Evolutionary conservation across 2,329 filamentous ascomycete genomes (phyloP), one percentile per base, ranked within the genome.

Genomic region (Fusarium nematophilum): DNA sequence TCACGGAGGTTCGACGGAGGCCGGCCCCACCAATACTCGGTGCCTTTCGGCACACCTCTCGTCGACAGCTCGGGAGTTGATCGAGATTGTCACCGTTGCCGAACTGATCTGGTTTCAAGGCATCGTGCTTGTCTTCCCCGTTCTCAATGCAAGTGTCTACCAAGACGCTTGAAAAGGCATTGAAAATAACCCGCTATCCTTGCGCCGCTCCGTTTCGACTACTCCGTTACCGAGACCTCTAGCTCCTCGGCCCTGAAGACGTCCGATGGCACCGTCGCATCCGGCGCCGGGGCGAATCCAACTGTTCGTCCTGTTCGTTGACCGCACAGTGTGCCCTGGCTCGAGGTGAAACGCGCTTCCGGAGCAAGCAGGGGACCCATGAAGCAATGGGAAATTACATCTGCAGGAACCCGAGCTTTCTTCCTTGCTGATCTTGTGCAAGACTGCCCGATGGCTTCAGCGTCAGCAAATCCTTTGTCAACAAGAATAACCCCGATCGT

Each of bases 331-430:
- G 38, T 29, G 9, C 40, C 27, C 42, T 60, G 39, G 64, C 39
- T 38, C 27, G 34, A 53, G 18, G 39, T 67, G 64, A 68, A 68
- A 68, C 66, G 53, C 39, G 53, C 39, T 49, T 58, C 43, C 51
- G 34, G 56, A 31, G 21, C 27, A 30, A 44, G 40, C 66, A 68
- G 48, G 66, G 66, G 51, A 52, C 53, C 56, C 44, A 55, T 65
- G 64, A 39, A 39, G 49, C n/a, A 45, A 10, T 59, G 53, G 66
- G 66, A 68, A 68, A 69, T 69, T 69, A 55, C 64, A 57, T 38
- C 26, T 69, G 66, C 55, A 64, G 66, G 58, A 61, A 67, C 64
- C 59, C 40, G 51, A 56, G 38, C 33, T 59, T 31, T 43, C n/a
- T 37, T 33, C 47, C 38, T 37, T 57, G 53, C 38, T 38, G 39